Evolutionary conservation across 768 basidiomycete species (phyloP).

Genomic region (Calocera viscosa): DNA sequence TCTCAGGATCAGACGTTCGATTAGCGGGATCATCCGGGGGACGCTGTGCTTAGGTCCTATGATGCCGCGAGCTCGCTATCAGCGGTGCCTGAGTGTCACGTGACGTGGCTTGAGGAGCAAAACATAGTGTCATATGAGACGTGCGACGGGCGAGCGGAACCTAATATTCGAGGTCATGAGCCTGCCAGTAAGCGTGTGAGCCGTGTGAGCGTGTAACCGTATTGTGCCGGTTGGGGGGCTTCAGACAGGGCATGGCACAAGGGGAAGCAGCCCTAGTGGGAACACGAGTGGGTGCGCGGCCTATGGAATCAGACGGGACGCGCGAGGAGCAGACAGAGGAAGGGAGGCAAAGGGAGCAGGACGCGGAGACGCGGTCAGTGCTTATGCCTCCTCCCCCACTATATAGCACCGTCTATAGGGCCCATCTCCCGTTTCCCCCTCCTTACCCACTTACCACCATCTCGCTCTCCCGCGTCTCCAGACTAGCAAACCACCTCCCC

Average conservation of each 20-base stretch:
- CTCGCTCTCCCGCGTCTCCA: conserved; percentile 2
- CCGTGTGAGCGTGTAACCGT: neutral
- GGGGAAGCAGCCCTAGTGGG: neutral
- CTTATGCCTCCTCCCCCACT: conserved; percentile 9
- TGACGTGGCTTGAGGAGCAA: conserved; percentile 7
- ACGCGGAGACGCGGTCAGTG: conserved; percentile 8
- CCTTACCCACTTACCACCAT: conserved; percentile 6
- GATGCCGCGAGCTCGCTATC: conserved; percentile 5
- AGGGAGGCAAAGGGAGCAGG: conserved; percentile 8
- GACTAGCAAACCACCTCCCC: neutral
- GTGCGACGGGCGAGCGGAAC: neutral
- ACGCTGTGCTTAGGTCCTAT: conserved; percentile 1
- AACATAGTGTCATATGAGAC: conserved; percentile 9
- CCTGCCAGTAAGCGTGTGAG: neutral
- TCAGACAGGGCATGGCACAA: neutral
- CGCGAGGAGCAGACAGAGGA: neutral
- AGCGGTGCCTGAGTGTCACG: neutral
- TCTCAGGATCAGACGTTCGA: neutral
- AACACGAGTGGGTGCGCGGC: neutral
- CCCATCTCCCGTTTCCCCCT: conserved; percentile 6
- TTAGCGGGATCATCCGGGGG: neutral
- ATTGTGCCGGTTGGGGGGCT: neutral
- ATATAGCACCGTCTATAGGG: conserved; percentile 10
- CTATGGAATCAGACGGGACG: conserved; percentile 7
- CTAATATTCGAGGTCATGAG: neutral